Base-by-base conservation (phyloP, 306 rosid species). In the Hippophae rhamnoides region DNA sequence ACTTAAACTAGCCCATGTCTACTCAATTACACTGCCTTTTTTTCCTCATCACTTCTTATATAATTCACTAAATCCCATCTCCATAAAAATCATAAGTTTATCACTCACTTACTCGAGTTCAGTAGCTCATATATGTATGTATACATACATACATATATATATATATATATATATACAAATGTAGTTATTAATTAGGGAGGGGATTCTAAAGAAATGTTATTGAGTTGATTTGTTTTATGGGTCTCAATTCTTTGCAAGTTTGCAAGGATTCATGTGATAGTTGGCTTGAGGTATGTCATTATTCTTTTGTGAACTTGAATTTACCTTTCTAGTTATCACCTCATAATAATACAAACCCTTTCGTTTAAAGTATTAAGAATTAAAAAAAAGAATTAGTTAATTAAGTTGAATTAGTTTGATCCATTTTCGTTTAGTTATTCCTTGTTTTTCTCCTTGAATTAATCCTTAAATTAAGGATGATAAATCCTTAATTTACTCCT, bases 251-350 rank as follows among this genome's bases (percentile, higher is more conserved):
- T 64, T 82, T 88, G 43, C 95, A 92, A 71, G 90, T 80, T 64
- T 84, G 95, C 85, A 88, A 88, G 90, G 96, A 92, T 46, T 84
- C 97, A 11, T 82, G 96, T 47, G 95, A 88, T 31, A 31, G 5
- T 58, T 92, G 97, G 99, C 72, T 92, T 7, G 97, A 92, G 95
- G 99, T 92, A 84, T 31, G 55, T 47, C 5, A 3, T 9, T 47
- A 5, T 5, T 12, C 25, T 10, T 18, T 49, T 1, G 5, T 6
- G 2, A 49, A 4, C 13, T 49, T 49, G 53, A 7, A 3, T 27
- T 47, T 27, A 27, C 38, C 5, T 14, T 50, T 25, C 9, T 7
- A 9, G 9, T 42, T 41, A 60, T 18, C 23, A 18, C 0, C 23
- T 18, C 23, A 1, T 18, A 18, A 18, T 18, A 18, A 18, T 18